phyloP scores from a whole-genome alignment of 75 land plant species.

The Chamaecyparis obtusa region DNA sequence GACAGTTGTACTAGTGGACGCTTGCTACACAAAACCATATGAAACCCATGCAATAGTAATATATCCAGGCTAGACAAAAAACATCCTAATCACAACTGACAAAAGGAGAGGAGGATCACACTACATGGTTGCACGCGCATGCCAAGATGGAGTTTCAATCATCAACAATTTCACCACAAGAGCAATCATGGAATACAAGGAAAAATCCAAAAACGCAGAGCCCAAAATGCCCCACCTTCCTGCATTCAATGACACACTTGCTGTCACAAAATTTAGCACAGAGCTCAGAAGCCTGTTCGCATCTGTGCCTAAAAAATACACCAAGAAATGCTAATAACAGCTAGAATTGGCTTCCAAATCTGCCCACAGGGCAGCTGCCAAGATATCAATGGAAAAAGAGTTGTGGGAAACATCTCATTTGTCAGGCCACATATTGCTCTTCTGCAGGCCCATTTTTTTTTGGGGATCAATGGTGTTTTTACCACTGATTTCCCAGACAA shows the following conservation, averaged over 20 bases:
- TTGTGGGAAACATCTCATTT: slow-evolving; percentile 1
- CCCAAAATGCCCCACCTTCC: background rate
- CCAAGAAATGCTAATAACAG: background rate
- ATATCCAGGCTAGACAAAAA: slow-evolving; percentile 11
- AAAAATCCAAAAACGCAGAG: no score
- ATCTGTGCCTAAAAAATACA: background rate
- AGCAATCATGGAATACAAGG: background rate
- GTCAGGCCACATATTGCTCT: background rate
- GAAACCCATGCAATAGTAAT: slow-evolving; percentile 8
- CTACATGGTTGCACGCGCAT: background rate
- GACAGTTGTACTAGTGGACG: slow-evolving; percentile 15
- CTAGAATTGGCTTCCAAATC: background rate
- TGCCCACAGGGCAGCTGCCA: background rate
- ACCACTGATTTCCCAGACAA: background rate
- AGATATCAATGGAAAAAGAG: background rate
- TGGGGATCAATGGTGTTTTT: background rate
- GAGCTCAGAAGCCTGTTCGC: background rate
- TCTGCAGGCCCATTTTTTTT: background rate
- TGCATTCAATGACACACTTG: background rate
- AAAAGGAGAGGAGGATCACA: background rate
- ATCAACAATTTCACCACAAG: background rate
- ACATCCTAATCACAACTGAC: background rate
- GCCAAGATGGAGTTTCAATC: no score
- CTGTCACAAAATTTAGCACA: background rate
- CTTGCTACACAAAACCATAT: slow-evolving; percentile 12